A percentile compares a stretch with the other conserved stretches of the same genome.
These are phyloP conservation scores for Picochlorum costavermella DNA, from an alignment of 139 green algal genomes.

Conservation along the genomic window DNA sequence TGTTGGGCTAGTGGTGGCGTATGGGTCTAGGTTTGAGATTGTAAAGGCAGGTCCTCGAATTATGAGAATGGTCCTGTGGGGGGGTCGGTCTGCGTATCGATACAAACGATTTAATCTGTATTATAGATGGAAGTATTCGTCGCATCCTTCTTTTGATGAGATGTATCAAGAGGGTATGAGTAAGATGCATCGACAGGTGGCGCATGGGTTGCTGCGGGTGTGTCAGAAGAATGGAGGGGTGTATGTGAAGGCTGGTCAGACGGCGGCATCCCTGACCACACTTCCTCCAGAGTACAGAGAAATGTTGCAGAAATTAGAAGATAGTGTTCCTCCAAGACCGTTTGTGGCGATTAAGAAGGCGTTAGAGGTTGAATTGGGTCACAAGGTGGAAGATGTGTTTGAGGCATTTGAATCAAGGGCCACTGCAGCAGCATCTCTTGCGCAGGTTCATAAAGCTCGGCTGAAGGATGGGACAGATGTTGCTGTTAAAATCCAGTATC, in stretches of 20 bases:
- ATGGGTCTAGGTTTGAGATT: constrained; percentile 14
- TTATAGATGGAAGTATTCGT: not conserved
- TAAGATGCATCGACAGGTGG: constrained; percentile 9
- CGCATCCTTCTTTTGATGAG: not conserved
- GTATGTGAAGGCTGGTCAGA: constrained; percentile 86
- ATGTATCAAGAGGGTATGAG: constrained; percentile 11
- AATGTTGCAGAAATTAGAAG: constrained; percentile 55
- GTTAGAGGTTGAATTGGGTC: constrained; percentile 35
- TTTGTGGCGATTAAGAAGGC: constrained; percentile 37
- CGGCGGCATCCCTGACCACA: constrained; percentile 46
- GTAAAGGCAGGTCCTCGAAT: constrained; percentile 17
- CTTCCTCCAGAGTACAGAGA: constrained; percentile 50
- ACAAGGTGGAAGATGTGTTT: constrained; percentile 34
- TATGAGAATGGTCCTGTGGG: constrained; percentile 17
- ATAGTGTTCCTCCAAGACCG: constrained; percentile 49
- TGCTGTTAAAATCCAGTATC: constrained; percentile 75
- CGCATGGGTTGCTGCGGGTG: constrained; percentile 29
- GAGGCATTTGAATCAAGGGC: constrained; percentile 51
- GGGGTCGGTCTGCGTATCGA: constrained; percentile 12
- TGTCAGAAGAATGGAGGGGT: constrained; percentile 67
- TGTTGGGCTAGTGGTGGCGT: not conserved
- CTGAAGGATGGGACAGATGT: constrained; percentile 47
- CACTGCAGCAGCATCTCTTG: constrained; percentile 64
- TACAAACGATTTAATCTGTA: constrained; percentile 14
- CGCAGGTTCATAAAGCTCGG: constrained; percentile 65